Conservation (phyloP, 2,329 filamentous ascomycete species). For the Diaporthe capsici region DNA sequence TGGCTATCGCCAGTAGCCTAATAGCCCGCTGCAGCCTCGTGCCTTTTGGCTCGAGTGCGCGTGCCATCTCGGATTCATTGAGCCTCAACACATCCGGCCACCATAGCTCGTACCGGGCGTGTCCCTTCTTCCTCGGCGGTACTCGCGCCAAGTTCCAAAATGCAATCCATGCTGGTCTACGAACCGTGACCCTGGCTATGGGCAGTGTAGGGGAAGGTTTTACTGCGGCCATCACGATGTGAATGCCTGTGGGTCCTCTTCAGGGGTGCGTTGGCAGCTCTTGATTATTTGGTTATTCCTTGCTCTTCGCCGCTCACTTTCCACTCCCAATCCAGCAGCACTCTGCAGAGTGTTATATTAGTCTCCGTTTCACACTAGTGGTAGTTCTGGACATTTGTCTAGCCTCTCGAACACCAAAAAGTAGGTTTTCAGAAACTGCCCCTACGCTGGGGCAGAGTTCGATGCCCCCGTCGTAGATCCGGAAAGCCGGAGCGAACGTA, state of each 20-base stretch:
- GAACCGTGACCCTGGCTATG: neutral
- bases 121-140: too few relatives aligned
- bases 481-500: conserved; percentile 17
- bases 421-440: neutral
- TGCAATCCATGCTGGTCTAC: neutral
- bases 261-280: neutral
- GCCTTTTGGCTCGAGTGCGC: neutral
- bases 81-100: too few relatives aligned
- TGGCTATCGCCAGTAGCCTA: neutral
- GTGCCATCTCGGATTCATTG: neutral
- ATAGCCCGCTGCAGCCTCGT: neutral
- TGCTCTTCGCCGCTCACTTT: neutral
- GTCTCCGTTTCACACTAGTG: conserved; percentile 11
- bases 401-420: neutral
- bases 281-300: neutral
- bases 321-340: neutral
- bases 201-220: neutral
- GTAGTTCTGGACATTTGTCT: neutral
- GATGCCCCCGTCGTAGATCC: neutral
- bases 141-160: neutral
- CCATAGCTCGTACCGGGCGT: too few relatives aligned
- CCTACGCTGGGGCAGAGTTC: neutral
- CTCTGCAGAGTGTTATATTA: neutral
- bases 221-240: neutral
- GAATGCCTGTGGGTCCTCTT: neutral